Percentiles rank a stretch among this genome's conserved stretches.
Evolutionary conservation across 768 basidiomycete species (phyloP).

Genomic region (Russula sp.): DNA sequence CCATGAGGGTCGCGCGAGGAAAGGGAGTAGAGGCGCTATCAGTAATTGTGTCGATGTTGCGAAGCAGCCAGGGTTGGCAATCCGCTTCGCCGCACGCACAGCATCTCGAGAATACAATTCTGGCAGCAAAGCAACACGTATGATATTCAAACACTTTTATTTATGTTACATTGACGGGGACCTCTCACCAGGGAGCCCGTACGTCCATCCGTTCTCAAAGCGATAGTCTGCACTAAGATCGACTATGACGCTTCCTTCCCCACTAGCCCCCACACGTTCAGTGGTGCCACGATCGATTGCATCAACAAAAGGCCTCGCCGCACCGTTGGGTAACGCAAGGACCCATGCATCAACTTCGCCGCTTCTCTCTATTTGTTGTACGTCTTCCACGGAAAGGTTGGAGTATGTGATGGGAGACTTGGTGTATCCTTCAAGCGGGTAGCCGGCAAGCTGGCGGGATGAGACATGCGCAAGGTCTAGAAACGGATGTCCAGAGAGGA

Average conservation of each 20-base stretch:
- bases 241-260: conserved; percentile 68
- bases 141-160: conserved; percentile 27
- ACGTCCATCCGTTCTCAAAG: conserved; percentile 93
- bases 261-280: conserved; percentile 35
- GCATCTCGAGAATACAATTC: conserved; percentile 78
- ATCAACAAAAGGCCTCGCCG: conserved; percentile 94
- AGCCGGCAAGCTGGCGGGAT: conserved; percentile 87
- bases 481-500: conserved; percentile 85
- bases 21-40: conserved; percentile 77
- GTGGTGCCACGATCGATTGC: conserved; percentile 75
- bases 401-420: conserved; percentile 69
- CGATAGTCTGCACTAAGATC: conserved; percentile 94
- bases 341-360: conserved; percentile 97
- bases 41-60: conserved; percentile 90
- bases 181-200: conserved; percentile 95
- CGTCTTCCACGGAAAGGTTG: conserved; percentile 70
- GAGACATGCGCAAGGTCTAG: conserved; percentile 92
- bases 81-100: conserved; percentile 67
- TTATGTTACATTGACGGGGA: conserved; percentile 34
- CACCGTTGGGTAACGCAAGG: conserved; percentile 97
- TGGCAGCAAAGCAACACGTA: conserved; percentile 34
- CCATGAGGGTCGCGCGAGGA: conserved; percentile 48
- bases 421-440: conserved; percentile 69
- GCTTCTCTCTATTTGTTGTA: conserved; percentile 81
- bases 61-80: conserved; percentile 98